Percentiles rank a stretch among this genome's conserved stretches.
Evolutionary conservation across 345 rosid genomes (phyloP).

Genomic region (Eucalyptus marginata): DNA sequence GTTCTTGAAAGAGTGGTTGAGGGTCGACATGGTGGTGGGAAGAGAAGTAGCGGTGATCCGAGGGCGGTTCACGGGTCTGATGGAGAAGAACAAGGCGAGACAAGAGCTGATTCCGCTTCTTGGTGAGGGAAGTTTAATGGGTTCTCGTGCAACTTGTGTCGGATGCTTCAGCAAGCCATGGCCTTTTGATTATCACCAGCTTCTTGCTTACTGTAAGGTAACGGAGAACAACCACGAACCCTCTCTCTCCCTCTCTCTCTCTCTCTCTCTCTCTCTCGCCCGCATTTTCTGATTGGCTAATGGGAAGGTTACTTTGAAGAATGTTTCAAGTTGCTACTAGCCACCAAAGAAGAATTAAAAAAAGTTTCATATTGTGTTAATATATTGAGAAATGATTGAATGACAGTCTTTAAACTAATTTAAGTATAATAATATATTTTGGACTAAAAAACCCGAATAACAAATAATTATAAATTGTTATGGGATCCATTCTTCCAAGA

Average conservation of each 20-base stretch:
- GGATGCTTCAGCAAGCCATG: conserved; percentile 46
- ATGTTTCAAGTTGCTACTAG: not conserved
- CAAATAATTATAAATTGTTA: too few relatives aligned
- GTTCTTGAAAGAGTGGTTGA: conserved; percentile 55
- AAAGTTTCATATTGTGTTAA: not conserved
- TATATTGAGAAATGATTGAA: not conserved
- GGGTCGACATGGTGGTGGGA: conserved; percentile 48
- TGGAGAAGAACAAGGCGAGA: conserved; percentile 39
- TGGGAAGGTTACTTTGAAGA: not conserved
- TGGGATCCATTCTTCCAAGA: accelerated
- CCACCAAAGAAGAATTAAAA: not conserved
- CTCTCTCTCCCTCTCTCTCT: too few relatives aligned
- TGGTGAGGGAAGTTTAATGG: not conserved
- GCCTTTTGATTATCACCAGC: conserved; percentile 1
- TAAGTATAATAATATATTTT: too few relatives aligned
- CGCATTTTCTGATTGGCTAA: not conserved
- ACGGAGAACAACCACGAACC: not conserved
- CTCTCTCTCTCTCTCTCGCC: not conserved
- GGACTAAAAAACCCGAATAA: too few relatives aligned
- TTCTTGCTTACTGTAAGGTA: not conserved
- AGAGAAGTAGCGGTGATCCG: conserved; percentile 49
- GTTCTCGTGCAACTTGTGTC: not conserved
- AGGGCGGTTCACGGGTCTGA: conserved; percentile 45
- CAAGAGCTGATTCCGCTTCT: conserved; percentile 36
- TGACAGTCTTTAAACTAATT: too few relatives aligned